These are phyloP conservation scores for Glaciozyma martinii DNA, from an alignment of 768 basidiomycete species.

Conservation along the genomic window DNA sequence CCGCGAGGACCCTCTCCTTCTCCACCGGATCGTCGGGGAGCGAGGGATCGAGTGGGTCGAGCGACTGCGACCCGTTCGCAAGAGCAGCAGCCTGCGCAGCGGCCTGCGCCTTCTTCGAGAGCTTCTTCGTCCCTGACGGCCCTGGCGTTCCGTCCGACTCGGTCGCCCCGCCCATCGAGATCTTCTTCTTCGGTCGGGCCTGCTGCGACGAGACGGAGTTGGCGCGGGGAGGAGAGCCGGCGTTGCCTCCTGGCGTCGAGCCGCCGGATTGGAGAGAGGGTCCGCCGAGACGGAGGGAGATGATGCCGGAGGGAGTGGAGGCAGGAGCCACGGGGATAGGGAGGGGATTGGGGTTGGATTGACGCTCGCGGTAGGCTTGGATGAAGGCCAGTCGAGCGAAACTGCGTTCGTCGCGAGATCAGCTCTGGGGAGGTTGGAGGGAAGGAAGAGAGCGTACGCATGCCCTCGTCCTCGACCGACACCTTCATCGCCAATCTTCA, in stretches of 20 bases:
- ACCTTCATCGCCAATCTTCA: slow-evolving; percentile 29
- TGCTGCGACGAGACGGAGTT: background rate
- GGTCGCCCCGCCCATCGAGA: background rate
- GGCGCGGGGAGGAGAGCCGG: background rate
- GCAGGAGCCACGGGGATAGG: background rate
- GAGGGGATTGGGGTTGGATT: slow-evolving; percentile 6
- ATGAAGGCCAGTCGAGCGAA: slow-evolving; percentile 32
- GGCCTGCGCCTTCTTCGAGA: background rate
- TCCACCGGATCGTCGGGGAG: slow-evolving; percentile 2
- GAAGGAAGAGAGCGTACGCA: slow-evolving; percentile 12
- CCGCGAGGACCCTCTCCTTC: background rate
- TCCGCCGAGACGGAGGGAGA: background rate
- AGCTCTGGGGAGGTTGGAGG: no score
- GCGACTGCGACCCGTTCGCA: background rate
- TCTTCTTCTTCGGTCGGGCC: slow-evolving; percentile 1
- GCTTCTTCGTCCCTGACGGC: background rate
- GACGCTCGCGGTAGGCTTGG: slow-evolving; percentile 26
- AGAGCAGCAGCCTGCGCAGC: background rate
- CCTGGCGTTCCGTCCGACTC: background rate
- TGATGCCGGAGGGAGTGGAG: background rate
- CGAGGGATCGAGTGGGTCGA: background rate
- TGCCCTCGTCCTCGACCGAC: slow-evolving; percentile 19
- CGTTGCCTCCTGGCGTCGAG: background rate
- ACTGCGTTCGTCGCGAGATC: background rate
- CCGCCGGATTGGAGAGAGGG: background rate